These are phyloP conservation scores for Penicillium psychrosexuale DNA, from an alignment of 2,329 filamentous ascomycete genomes.

Conservation along the genomic window DNA sequence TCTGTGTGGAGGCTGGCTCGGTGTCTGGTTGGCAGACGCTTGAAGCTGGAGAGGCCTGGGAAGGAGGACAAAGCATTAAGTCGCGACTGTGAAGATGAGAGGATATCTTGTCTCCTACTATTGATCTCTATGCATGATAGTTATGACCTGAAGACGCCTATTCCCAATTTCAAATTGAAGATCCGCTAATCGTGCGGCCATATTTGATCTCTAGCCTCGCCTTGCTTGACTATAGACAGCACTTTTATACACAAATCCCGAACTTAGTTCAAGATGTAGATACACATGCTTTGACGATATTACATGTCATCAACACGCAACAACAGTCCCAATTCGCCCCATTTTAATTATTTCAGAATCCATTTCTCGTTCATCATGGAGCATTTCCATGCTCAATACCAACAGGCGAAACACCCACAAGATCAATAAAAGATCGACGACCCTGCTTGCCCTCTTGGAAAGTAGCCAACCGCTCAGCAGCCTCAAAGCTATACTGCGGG, in stretches of 20 bases:
- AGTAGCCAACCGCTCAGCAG: constrained; percentile 54
- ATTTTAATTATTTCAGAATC: background rate
- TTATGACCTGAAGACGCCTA: constrained; percentile 13
- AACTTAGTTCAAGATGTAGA: background rate
- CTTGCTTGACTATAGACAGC: background rate
- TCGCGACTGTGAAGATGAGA: constrained; percentile 28
- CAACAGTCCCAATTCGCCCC: background rate
- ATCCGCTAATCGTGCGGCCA: background rate
- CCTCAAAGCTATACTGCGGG: constrained; percentile 48
- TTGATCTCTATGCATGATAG: constrained; percentile 5
- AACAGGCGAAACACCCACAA: background rate
- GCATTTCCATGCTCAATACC: background rate
- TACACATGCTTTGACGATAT: background rate
- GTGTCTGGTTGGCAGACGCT: constrained; percentile 80
- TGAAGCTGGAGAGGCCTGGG: constrained; percentile 71
- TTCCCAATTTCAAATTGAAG: background rate
- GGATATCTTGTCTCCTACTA: background rate
- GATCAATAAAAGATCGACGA: constrained; percentile 16
- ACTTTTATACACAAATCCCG: background rate
- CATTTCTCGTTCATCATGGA: background rate
- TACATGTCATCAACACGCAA: background rate
- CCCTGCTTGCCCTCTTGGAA: constrained; percentile 18
- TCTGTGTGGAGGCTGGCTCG: constrained; percentile 87
- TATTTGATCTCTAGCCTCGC: background rate
- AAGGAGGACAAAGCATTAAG: constrained; percentile 60